A percentile compares a stretch with the other conserved stretches of the same genome.
Conservation (phyloP, 176 grass and related monocot genomes). For the Rhynchospora pubera region DNA sequence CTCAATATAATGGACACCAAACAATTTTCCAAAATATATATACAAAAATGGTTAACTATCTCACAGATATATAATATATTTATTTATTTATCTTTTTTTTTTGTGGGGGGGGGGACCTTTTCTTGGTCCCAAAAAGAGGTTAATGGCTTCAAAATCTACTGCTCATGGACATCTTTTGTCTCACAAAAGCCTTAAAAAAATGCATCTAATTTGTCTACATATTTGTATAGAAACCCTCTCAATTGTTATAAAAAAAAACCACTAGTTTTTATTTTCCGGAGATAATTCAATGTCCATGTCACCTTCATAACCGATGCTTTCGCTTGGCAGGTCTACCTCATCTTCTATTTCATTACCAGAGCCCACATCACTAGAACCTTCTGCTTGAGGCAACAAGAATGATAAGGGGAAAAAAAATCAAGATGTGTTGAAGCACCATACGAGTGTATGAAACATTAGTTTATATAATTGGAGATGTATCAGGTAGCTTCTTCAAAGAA, state of each 20-base stretch:
- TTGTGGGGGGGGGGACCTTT: too few relatives aligned
- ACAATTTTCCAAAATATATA: too few relatives aligned
- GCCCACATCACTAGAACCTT: background rate
- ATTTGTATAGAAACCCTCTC: background rate
- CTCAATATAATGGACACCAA: too few relatives aligned
- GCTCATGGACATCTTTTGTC: background rate
- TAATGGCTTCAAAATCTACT: background rate
- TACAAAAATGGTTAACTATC: too few relatives aligned
- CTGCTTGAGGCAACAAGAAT: background rate
- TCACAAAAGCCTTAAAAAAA: background rate
- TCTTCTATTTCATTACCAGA: conserved; percentile 4
- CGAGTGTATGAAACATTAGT: background rate
- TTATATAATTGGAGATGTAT: background rate
- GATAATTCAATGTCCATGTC: background rate
- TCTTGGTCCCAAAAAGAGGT: background rate
- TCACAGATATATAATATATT: too few relatives aligned
- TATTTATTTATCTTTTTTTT: too few relatives aligned
- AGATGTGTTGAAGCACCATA: background rate
- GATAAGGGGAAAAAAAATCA: background rate
- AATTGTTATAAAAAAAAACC: background rate
- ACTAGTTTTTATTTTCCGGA: conserved; percentile 1
- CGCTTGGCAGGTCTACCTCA: background rate
- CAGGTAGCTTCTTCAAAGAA: background rate
- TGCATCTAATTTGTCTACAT: background rate
- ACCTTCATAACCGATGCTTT: conserved; percentile 16